Evolutionary conservation across 768 basidiomycete species (phyloP).

Genomic region (Russula olivacea): DNA sequence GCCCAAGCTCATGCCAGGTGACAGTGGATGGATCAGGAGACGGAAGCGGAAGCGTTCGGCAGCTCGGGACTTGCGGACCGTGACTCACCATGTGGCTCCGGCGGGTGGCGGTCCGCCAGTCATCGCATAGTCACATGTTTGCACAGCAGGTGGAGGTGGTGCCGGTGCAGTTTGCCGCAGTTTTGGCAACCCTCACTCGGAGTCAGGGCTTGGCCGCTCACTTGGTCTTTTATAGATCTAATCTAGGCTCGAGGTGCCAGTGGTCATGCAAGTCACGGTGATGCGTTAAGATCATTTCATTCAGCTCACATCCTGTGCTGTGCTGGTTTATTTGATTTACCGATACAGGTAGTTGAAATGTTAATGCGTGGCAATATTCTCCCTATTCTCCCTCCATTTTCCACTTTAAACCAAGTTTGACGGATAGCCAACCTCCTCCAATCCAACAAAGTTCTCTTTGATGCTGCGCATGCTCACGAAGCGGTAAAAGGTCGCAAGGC

Average conservation of each 20-base stretch:
- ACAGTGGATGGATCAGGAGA: too few species aligned
- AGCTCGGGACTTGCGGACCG: not conserved
- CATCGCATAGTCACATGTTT: too few species aligned
- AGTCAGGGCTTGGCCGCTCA: not conserved
- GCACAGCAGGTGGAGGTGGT: too few species aligned
- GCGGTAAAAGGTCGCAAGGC: slow-evolving; percentile 67
- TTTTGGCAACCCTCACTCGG: too few species aligned
- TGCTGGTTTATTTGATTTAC: not conserved
- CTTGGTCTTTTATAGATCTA: not conserved
- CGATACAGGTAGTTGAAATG: not conserved
- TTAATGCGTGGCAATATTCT: not conserved
- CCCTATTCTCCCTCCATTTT: not conserved
- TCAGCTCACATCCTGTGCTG: not conserved
- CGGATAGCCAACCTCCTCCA: slow-evolving; percentile 79
- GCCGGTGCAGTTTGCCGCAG: too few species aligned
- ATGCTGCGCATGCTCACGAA: slow-evolving; percentile 88
- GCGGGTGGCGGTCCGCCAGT: too few species aligned
- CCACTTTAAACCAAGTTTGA: slow-evolving; percentile 63
- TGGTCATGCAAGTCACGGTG: too few species aligned
- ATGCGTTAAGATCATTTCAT: not conserved
- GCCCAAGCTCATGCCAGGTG: not conserved
- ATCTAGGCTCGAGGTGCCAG: too few species aligned
- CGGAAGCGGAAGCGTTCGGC: too few species aligned
- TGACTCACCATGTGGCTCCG: not conserved
- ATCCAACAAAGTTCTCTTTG: slow-evolving; percentile 91